These are phyloP conservation scores for Ogataea dorogensis DNA, from an alignment of 805 yeast genomes.

Conservation along the genomic window DNA sequence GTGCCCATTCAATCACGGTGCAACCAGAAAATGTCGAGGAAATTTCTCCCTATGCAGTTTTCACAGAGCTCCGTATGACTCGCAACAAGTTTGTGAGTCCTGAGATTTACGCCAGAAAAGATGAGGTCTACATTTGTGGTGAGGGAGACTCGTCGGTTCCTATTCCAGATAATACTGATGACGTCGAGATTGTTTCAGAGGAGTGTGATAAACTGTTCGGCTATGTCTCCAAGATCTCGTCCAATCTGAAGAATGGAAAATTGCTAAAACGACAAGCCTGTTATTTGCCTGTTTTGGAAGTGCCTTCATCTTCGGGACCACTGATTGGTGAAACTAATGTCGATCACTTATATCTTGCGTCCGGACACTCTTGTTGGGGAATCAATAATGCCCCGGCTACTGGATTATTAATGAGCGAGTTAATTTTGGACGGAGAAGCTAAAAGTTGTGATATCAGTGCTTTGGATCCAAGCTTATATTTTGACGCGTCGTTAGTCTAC, in stretches of 20 bases:
- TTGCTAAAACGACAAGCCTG: conserved; percentile 88
- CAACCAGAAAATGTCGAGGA: conserved; percentile 67
- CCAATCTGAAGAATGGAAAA: conserved; percentile 68
- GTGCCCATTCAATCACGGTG: conserved; percentile 94
- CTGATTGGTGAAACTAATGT: conserved; percentile 92
- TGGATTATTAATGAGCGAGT: conserved; percentile 88
- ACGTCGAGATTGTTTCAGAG: conserved; percentile 81
- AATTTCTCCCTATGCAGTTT: conserved; percentile 91
- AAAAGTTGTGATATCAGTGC: conserved; percentile 75
- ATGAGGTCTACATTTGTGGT: conserved; percentile 96
- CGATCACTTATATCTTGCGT: conserved; percentile 69
- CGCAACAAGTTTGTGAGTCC: conserved; percentile 75
- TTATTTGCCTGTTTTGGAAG: conserved; percentile 90
- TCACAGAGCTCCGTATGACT: conserved; percentile 84
- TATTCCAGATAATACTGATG: conserved; percentile 91
- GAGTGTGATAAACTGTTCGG: conserved; percentile 85
- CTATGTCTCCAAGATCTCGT: conserved; percentile 74
- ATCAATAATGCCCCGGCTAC: conserved; percentile 97
- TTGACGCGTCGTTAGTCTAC: conserved; percentile 59
- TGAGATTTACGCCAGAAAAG: conserved; percentile 91
- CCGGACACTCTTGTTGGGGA: conserved; percentile 99
- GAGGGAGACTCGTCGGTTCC: conserved; percentile 92
- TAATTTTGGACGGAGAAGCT: conserved; percentile 79
- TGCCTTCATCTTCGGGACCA: conserved; percentile 91
- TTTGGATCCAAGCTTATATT: conserved; percentile 82